These are phyloP conservation scores for Primulina eburnea DNA, from an alignment of 257 asterid species.

Conservation along the genomic window DNA sequence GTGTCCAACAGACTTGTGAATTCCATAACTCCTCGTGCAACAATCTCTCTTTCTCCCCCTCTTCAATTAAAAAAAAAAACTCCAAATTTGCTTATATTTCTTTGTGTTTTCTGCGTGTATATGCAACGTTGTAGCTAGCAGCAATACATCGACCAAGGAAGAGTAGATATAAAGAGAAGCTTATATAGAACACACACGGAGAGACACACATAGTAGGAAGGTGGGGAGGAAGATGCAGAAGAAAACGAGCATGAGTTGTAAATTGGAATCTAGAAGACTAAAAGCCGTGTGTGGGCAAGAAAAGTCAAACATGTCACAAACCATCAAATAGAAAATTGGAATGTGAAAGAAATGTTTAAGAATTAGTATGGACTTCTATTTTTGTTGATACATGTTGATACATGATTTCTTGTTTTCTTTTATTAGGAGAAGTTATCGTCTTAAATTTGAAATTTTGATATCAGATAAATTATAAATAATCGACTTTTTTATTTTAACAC, in stretches of 20 bases:
- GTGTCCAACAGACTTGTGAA: constrained; percentile 55
- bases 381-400: too few species aligned
- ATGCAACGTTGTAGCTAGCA: not conserved
- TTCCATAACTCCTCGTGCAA: constrained; percentile 44
- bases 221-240: constrained; percentile 28
- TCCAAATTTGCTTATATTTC: not conserved
- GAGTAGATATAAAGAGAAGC: constrained; percentile 8
- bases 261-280: not conserved
- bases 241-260: not conserved
- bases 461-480: too few species aligned
- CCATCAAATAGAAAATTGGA: not conserved
- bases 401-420: too few species aligned
- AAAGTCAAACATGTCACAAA: not conserved
- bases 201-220: constrained; percentile 21
- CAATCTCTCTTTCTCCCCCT: not conserved
- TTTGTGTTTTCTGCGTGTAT: not conserved
- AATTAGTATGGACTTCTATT: too few species aligned
- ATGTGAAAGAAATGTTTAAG: too few species aligned
- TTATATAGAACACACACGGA: constrained; percentile 25
- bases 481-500: too few species aligned
- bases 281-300: not conserved
- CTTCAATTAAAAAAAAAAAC: not conserved
- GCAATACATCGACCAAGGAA: constrained; percentile 5
- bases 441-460: too few species aligned
- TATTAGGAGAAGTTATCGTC: too few species aligned